Conservation (phyloP, 1,284 basidiomycete species). For the Ustilago xerochloae region DNA sequence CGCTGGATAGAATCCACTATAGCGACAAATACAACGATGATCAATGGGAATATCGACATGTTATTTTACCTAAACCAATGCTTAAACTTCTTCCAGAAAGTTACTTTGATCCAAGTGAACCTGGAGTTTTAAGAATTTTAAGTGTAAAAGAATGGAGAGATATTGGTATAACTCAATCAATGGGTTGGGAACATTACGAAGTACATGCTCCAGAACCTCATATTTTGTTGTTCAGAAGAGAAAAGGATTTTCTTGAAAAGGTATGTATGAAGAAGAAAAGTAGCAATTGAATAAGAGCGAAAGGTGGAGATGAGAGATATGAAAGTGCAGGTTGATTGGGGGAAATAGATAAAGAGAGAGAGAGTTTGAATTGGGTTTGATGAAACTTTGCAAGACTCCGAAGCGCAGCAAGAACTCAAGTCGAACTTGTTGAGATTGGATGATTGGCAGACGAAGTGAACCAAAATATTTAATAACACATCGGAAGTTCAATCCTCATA, state of each 20-base stretch:
- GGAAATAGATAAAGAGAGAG: neutral
- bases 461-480: no score
- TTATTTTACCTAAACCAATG: slow-evolving; percentile 67
- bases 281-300: neutral
- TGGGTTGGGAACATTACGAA: slow-evolving; percentile 98
- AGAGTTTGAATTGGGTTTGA: neutral
- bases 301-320: neutral
- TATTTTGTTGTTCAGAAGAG: slow-evolving; percentile 70
- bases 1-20: slow-evolving; percentile 65
- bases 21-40: slow-evolving; percentile 71
- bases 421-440: no score
- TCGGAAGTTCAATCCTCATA: no score
- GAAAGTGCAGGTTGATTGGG: no score
- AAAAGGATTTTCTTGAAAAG: slow-evolving; percentile 69
- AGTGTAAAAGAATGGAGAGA: slow-evolving; percentile 91
- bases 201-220: slow-evolving; percentile 77
- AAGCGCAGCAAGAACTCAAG: no score
- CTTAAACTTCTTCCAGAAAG: slow-evolving; percentile 65
- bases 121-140: slow-evolving; percentile 83
- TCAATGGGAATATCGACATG: slow-evolving; percentile 73
- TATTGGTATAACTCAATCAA: slow-evolving; percentile 92
- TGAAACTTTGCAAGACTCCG: no score
- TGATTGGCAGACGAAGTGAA: no score
- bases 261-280: slow-evolving; percentile 20
- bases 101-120: slow-evolving; percentile 76